Evolutionary conservation across 1,139 yeast species (phyloP).

Genomic region (Magnusiomyces magnusii): DNA sequence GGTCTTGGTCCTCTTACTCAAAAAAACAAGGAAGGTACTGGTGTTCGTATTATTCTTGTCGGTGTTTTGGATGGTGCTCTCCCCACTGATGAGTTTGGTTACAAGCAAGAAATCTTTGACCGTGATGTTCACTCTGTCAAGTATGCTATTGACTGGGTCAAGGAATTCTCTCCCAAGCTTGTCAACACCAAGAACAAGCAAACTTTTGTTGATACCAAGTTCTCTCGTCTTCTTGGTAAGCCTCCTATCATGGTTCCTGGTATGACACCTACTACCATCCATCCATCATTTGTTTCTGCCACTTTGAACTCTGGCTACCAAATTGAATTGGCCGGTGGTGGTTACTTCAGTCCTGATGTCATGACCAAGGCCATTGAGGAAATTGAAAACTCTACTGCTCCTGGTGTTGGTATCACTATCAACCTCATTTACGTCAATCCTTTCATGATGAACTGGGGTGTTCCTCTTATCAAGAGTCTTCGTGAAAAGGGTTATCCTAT

Average conservation of each 20-base stretch:
- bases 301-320: slow-evolving; percentile 95
- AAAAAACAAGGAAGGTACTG: slow-evolving; percentile 98
- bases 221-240: slow-evolving; percentile 84
- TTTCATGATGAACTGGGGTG: slow-evolving; percentile 97
- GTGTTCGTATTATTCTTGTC: slow-evolving; percentile 87
- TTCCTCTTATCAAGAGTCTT: slow-evolving; percentile 83
- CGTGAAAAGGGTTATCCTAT: slow-evolving; percentile 92
- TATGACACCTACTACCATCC: slow-evolving; percentile 98
- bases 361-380: slow-evolving; percentile 71
- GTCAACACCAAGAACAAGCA: slow-evolving; percentile 51
- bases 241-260: slow-evolving; percentile 98
- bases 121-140: slow-evolving; percentile 55
- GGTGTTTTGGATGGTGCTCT: slow-evolving; percentile 72
- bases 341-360: slow-evolving; percentile 67
- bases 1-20: slow-evolving; percentile 95
- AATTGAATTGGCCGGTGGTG: slow-evolving; percentile 98
- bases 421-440: slow-evolving; percentile 96
- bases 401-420: slow-evolving; percentile 86
- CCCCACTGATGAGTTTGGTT: slow-evolving; percentile 78
- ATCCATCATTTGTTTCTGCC: slow-evolving; percentile 89
- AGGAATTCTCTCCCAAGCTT: slow-evolving; percentile 80
- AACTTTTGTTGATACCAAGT: slow-evolving; percentile 83
- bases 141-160: slow-evolving; percentile 87
- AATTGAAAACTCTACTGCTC: slow-evolving; percentile 48
- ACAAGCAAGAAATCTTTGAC: slow-evolving; percentile 90